These are phyloP conservation scores for Fusarium beomiforme DNA, from an alignment of 2,329 filamentous ascomycete species.

Conservation along the genomic window DNA sequence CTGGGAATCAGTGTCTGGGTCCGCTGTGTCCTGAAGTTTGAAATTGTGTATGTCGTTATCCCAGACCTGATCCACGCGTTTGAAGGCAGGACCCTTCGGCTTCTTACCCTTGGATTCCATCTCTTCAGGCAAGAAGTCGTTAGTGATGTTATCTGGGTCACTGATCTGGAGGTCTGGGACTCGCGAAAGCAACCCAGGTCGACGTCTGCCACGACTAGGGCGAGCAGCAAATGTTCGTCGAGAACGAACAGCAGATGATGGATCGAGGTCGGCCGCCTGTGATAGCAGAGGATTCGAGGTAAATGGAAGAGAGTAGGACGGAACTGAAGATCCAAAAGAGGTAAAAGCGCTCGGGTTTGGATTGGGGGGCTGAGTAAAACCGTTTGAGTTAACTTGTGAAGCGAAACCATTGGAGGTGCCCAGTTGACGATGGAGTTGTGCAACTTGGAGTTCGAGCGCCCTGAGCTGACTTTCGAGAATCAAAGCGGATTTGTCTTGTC, in stretches of 20 bases:
- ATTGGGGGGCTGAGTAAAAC: slow-evolving; percentile 14
- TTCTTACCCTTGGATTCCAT: slow-evolving; percentile 35
- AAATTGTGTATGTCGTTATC: slow-evolving; percentile 60
- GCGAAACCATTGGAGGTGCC: neutral
- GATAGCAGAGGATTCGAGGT: neutral
- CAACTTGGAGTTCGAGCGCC: slow-evolving; percentile 43
- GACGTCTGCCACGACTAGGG: neutral
- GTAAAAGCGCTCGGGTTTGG: neutral
- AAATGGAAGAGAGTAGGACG: slow-evolving; percentile 6
- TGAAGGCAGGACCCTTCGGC: slow-evolving; percentile 51
- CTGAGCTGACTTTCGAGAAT: slow-evolving; percentile 45
- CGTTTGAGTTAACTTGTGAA: neutral
- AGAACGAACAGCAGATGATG: neutral
- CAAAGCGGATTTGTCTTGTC: slow-evolving; percentile 10
- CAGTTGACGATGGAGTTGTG: slow-evolving; percentile 41
- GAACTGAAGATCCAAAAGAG: neutral
- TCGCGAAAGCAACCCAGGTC: neutral
- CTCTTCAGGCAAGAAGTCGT: slow-evolving; percentile 15
- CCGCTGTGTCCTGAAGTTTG: slow-evolving; percentile 65
- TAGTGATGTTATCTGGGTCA: neutral
- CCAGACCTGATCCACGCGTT: slow-evolving; percentile 66
- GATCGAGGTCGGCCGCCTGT: neutral
- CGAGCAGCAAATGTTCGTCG: neutral
- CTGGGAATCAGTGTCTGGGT: slow-evolving; percentile 57
- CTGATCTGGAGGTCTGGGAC: neutral